Base-by-base conservation (phyloP, 257 asterid genomes). In the Forsythia suspensa region DNA sequence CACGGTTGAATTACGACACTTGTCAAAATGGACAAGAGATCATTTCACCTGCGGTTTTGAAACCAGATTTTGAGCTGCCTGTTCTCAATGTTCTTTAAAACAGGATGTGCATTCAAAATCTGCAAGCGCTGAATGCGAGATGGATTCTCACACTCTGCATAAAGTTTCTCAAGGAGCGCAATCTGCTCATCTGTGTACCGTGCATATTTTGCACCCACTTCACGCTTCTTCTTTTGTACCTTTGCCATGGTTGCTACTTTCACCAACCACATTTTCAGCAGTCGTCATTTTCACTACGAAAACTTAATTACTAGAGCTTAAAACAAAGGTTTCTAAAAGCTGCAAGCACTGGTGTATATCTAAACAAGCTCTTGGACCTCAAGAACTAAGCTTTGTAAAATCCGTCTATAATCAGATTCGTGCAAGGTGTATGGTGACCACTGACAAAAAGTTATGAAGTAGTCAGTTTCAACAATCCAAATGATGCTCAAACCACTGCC, bases 31-130 rank as follows among this genome's bases (percentile, higher is more conserved):
- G 34, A 40, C 8, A 24, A 52, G 42, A 34, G 34, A 29, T 6
- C 39, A 15, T 43, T 79, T 77, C 51, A 85, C 94, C 94, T 88
- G 85, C 90, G 92, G 80, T 90, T 88, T 74, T 85, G 89, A 84
- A 90, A 90, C 94, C 94, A 90, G 48, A 85, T 78, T 71, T 84
- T 86, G 34, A 90, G 87, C 41, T 88, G 88, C 40, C 68, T 79
- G 34, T 20, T 76, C 72, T 86, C 85, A 12, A 88, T 71, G 59
- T 79, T 81, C 37, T 70, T 73, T 59, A 88, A 74, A 41, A 48
- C 29, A 59, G 83, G 82, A 4, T 88, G 66, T 29, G 85, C 89
- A 2, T 10, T 63, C 78, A 79, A 44, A 51, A 90, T 74, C 34
- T 29, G 44, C 59, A 78, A 71, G 1, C 34, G 34, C 34, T 29